Percentiles rank a stretch among this genome's conserved stretches.
Evolutionary conservation across 176 grass and related monocot genomes (phyloP).

Genomic region (Bolboschoenus planiculmis): DNA sequence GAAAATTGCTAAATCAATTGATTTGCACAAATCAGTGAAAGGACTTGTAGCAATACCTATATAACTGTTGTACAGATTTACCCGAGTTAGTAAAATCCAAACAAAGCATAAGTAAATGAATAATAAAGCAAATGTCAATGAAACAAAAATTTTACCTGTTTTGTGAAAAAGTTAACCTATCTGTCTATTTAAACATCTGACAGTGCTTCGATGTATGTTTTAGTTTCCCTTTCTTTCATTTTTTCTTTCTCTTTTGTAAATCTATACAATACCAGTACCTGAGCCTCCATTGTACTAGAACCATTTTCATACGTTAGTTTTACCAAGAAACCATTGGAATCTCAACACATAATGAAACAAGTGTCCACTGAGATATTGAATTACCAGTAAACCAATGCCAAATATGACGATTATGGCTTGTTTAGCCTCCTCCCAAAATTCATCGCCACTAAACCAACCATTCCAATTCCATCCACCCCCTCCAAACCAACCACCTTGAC

Average conservation of each 20-base stretch:
- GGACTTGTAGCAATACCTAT: not conserved
- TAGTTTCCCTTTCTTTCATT: not conserved
- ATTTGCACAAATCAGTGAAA: not conserved
- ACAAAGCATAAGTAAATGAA: not conserved
- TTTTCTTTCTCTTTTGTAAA: not conserved
- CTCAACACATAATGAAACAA: not conserved
- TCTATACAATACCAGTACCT: not conserved
- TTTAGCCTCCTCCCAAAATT: slow-evolving; percentile 64
- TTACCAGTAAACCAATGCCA: not conserved
- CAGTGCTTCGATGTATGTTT: not conserved
- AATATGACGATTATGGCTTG: slow-evolving; percentile 32
- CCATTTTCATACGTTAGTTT: not conserved
- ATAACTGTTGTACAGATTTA: not conserved
- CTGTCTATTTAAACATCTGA: not conserved
- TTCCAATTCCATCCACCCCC: slow-evolving; percentile 72
- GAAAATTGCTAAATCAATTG: not conserved
- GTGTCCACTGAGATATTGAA: not conserved
- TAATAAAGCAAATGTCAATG: not conserved
- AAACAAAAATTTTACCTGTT: not conserved
- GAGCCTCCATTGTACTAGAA: not conserved
- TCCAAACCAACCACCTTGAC: slow-evolving; percentile 48
- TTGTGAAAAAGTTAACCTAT: not conserved
- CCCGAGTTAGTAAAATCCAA: not conserved
- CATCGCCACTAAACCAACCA: slow-evolving; percentile 47
- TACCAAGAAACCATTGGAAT: not conserved